phyloP scores from a whole-genome alignment of 768 basidiomycete species.

The Kwoniella sp. region DNA sequence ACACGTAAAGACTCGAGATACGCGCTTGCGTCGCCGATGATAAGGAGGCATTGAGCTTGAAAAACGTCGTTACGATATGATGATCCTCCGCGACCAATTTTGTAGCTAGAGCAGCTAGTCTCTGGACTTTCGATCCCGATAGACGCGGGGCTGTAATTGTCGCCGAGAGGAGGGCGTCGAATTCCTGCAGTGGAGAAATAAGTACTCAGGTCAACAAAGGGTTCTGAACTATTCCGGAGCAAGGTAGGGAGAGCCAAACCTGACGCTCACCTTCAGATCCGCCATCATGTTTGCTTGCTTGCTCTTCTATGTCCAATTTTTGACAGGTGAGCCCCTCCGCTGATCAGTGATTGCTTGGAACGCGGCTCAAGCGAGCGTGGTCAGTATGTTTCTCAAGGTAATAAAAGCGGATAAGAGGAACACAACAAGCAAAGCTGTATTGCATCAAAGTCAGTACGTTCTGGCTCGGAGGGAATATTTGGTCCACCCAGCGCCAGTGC shows the following conservation, averaged over 20 bases:
- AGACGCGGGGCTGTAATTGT: conserved; percentile 80
- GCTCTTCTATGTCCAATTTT: no score
- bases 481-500: no score
- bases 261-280: conserved; percentile 8
- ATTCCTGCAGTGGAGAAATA: conserved; percentile 62
- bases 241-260: background rate
- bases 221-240: background rate
- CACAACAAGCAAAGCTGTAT: no score
- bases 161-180: conserved; percentile 77
- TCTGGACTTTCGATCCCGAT: conserved; percentile 81
- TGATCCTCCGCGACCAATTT: conserved; percentile 75
- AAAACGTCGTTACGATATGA: conserved; percentile 78
- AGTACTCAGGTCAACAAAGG: background rate
- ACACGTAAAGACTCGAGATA: conserved; percentile 84
- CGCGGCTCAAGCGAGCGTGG: no score
- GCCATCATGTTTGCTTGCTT: conserved; percentile 1
- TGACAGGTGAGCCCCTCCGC: no score
- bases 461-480: no score
- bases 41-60: conserved; percentile 82
- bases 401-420: no score
- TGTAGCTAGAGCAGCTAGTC: conserved; percentile 74
- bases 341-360: no score
- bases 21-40: conserved; percentile 63
- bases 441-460: no score
- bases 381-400: no score